phyloP scores from a whole-genome alignment of 352 stramenopile genomes.

The Phytophthora hibernalis region DNA sequence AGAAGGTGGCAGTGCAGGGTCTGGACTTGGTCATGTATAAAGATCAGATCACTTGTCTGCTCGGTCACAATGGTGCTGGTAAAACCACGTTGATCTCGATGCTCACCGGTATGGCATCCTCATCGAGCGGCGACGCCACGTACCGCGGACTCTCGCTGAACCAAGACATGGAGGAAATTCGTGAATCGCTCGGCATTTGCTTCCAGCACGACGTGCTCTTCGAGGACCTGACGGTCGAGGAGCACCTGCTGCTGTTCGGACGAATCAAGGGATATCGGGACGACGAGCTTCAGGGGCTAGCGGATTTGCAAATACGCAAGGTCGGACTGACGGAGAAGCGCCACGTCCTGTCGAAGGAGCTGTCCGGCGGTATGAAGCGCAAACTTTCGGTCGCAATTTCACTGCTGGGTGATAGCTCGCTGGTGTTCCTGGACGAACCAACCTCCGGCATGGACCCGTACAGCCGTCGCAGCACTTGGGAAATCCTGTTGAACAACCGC shows the following conservation, averaged over 20 bases:
- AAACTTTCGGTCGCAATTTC: slow-evolving; percentile 90
- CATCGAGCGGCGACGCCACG: slow-evolving; percentile 55
- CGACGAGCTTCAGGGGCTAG: slow-evolving; percentile 35
- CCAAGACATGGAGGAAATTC: slow-evolving; percentile 76
- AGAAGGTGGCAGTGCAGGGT: slow-evolving; percentile 89
- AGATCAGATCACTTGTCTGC: slow-evolving; percentile 75
- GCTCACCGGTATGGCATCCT: slow-evolving; percentile 66
- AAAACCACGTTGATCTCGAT: slow-evolving; percentile 86
- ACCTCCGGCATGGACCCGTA: slow-evolving; percentile 96
- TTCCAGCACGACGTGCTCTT: slow-evolving; percentile 86
- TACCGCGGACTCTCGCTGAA: slow-evolving; percentile 75
- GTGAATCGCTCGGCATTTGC: slow-evolving; percentile 73
- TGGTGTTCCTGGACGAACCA: slow-evolving; percentile 91
- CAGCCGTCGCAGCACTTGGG: slow-evolving; percentile 92
- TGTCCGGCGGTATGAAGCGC: slow-evolving; percentile 91
- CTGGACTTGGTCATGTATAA: slow-evolving; percentile 85
- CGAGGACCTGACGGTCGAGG: slow-evolving; percentile 67
- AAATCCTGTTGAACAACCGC: slow-evolving; percentile 69
- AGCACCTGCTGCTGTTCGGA: slow-evolving; percentile 75
- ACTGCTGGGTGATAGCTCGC: slow-evolving; percentile 81
- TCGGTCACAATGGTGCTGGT: slow-evolving; percentile 82
- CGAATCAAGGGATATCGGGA: slow-evolving; percentile 59
- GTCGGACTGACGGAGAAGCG: slow-evolving; percentile 68
- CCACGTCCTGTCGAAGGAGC: slow-evolving; percentile 35
- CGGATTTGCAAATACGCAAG: slow-evolving; percentile 44